Percentiles rank a stretch among this genome's conserved stretches.
Conservation (phyloP, 1,139 yeast species). For the Hemisphaericaspora xylofermentans region DNA sequence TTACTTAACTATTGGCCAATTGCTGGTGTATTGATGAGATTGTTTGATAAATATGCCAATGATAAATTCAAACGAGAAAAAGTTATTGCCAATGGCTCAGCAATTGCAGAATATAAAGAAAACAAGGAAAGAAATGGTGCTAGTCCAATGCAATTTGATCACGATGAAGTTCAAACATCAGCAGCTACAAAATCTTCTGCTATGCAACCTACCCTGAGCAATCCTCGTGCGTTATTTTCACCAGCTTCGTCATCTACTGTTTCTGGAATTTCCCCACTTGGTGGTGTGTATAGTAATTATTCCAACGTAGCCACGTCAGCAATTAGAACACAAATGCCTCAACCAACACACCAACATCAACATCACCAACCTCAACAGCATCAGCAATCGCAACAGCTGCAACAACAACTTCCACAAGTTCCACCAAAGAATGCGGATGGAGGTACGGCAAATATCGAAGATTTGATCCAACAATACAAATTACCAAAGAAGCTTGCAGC, state of each 20-base stretch:
- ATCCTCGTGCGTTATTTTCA: not conserved
- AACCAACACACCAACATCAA: constrained; percentile 7
- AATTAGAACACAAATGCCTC: not conserved
- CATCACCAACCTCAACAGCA: constrained; percentile 11
- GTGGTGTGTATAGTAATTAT: not conserved
- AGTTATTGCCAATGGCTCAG: constrained; percentile 41
- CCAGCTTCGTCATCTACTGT: not conserved
- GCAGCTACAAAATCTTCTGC: not conserved
- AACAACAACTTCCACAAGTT: constrained; percentile 9
- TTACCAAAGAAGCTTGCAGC: constrained; percentile 15
- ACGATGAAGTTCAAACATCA: not conserved
- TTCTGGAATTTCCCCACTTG: constrained; percentile 14
- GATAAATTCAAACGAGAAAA: constrained; percentile 45
- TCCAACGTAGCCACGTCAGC: not conserved
- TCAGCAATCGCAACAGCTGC: constrained; percentile 7
- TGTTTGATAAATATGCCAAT: constrained; percentile 48
- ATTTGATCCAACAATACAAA: constrained; percentile 30
- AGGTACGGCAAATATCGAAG: constrained; percentile 26
- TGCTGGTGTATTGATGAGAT: constrained; percentile 41
- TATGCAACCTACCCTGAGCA: not conserved
- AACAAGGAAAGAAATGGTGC: constrained; percentile 6
- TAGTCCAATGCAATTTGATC: not conserved
- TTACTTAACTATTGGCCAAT: constrained; percentile 49
- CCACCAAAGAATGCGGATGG: constrained; percentile 5
- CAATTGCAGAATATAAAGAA: constrained; percentile 41